These are phyloP conservation scores for Botryotinia calthae DNA, from an alignment of 2,329 filamentous ascomycete genomes.

Conservation along the genomic window DNA sequence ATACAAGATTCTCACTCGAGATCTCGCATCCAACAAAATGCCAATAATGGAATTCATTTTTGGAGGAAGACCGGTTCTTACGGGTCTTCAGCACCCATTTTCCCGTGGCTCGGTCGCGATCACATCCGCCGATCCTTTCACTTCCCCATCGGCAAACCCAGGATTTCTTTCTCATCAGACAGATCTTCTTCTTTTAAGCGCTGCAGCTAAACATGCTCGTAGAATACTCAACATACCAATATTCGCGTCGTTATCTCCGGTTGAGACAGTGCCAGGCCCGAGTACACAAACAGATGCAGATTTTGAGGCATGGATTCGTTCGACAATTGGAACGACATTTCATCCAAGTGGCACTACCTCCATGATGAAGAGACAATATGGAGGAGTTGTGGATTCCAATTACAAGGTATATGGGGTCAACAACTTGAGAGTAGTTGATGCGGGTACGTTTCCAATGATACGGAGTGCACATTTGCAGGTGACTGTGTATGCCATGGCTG, in stretches of 20 bases:
- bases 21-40: conserved; percentile 12
- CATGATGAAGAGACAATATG: conserved; percentile 26
- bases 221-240: background rate
- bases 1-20: conserved; percentile 16
- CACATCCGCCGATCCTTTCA: conserved; percentile 40
- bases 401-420: conserved; percentile 27
- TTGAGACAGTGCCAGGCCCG: conserved; percentile 1
- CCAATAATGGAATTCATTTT: conserved; percentile 18
- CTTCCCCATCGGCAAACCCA: conserved; percentile 50
- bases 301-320: conserved; percentile 8
- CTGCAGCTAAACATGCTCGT: background rate
- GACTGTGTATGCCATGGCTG: conserved; percentile 29
- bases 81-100: conserved; percentile 55
- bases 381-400: conserved; percentile 27
- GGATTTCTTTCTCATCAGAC: conserved; percentile 48
- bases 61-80: conserved; percentile 35
- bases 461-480: conserved; percentile 24
- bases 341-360: conserved; percentile 28
- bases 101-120: conserved; percentile 59
- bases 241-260: conserved; percentile 1
- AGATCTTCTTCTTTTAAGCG: conserved; percentile 9
- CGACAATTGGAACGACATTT: conserved; percentile 3
- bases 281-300: conserved; percentile 1
- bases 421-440: conserved; percentile 29
- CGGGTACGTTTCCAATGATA: conserved; percentile 29